These are phyloP conservation scores for Kwoniella dejecticola DNA, from an alignment of 768 basidiomycete species.

Conservation along the genomic window DNA sequence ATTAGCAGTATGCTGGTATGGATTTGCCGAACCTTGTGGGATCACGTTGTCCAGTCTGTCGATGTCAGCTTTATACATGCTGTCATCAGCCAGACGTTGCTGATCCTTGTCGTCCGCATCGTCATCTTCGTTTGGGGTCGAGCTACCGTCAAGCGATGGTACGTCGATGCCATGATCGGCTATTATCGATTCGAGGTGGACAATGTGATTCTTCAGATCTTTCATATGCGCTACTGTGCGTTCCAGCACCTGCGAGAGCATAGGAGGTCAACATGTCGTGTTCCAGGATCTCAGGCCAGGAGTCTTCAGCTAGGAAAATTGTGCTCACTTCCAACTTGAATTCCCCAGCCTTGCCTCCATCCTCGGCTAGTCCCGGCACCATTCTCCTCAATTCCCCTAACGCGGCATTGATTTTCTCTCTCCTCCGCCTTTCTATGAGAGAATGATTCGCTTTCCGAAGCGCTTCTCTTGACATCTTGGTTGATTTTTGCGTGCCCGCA, in stretches of 20 bases:
- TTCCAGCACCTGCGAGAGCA: slow-evolving; percentile 60
- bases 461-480: slow-evolving; percentile 62
- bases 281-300: too few relatives aligned
- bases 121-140: background rate
- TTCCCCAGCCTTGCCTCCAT: slow-evolving; percentile 73
- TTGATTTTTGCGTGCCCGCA: background rate
- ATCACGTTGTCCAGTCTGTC: too few relatives aligned
- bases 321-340: slow-evolving; percentile 85
- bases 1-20: too few relatives aligned
- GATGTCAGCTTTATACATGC: too few relatives aligned
- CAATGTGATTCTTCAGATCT: slow-evolving; percentile 66
- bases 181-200: slow-evolving; percentile 56
- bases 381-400: slow-evolving; percentile 73
- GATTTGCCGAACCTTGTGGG: too few relatives aligned
- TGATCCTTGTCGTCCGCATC: background rate
- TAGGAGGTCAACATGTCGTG: background rate
- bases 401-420: slow-evolving; percentile 95
- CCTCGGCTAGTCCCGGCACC: slow-evolving; percentile 63
- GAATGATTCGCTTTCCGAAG: slow-evolving; percentile 92
- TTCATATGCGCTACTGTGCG: slow-evolving; percentile 77
- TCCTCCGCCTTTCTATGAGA: slow-evolving; percentile 86
- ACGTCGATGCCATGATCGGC: slow-evolving; percentile 1
- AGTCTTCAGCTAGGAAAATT: too few relatives aligned
- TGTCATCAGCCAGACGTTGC: background rate
- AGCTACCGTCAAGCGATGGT: background rate